Conservation (phyloP, 352 stramenopile genomes). For the Globisporangium mamillatum region DNA sequence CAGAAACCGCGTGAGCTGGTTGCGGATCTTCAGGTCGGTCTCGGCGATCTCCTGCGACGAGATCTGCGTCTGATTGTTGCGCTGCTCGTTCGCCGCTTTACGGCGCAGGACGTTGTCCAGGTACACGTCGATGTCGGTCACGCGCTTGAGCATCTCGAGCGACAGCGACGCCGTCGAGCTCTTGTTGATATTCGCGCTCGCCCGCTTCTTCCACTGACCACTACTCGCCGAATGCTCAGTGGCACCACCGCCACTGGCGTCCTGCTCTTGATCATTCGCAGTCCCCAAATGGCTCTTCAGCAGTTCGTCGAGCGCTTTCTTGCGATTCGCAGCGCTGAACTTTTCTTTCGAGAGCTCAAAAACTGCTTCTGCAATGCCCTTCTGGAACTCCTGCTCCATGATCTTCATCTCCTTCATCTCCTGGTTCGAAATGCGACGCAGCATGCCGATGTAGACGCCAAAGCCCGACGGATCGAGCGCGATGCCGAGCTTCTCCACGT, state of each 20-base stretch:
- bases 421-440: constrained; percentile 67
- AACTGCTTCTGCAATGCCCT: constrained; percentile 69
- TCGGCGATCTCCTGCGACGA: constrained; percentile 71
- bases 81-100: constrained; percentile 40
- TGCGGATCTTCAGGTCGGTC: constrained; percentile 73
- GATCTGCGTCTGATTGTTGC: constrained; percentile 38
- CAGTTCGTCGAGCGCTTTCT: constrained; percentile 65
- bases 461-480: constrained; percentile 63
- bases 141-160: constrained; percentile 74
- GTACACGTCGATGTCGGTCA: constrained; percentile 82
- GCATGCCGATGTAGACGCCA: constrained; percentile 72
- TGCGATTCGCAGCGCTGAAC: constrained; percentile 78
- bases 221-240: background rate
- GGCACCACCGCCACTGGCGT: background rate
- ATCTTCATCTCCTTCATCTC: constrained; percentile 82
- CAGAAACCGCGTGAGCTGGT: constrained; percentile 76
- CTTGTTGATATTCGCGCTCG: constrained; percentile 1
- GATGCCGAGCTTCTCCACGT: constrained; percentile 61
- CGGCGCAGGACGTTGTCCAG: constrained; percentile 75
- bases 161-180: constrained; percentile 51
- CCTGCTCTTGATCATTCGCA: constrained; percentile 9
- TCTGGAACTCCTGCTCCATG: constrained; percentile 79
- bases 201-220: constrained; percentile 6
- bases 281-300: constrained; percentile 27
- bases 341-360: constrained; percentile 86